phyloP scores from a whole-genome alignment of 2,329 filamentous ascomycete genomes.

The Sporothrix dimorphospora region DNA sequence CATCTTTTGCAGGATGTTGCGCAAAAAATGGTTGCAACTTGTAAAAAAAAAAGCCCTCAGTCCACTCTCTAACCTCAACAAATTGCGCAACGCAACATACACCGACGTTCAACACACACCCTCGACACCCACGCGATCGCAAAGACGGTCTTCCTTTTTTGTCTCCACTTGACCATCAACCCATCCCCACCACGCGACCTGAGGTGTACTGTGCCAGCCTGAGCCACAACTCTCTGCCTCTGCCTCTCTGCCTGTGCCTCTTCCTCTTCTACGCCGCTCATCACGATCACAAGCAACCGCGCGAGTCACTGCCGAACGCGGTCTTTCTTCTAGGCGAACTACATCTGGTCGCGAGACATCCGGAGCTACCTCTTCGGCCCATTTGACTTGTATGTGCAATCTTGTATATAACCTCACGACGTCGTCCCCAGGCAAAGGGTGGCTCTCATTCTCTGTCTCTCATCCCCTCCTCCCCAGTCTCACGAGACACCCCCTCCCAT shows the following conservation, averaged over 20 bases:
- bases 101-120: not conserved
- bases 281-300: slow-evolving; percentile 16
- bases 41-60: not conserved
- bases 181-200: slow-evolving; percentile 10
- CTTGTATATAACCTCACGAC: not conserved
- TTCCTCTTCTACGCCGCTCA: not conserved
- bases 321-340: slow-evolving; percentile 7
- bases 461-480: not conserved
- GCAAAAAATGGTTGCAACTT: not conserved
- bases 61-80: not conserved
- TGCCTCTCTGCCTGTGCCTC: slow-evolving; percentile 8
- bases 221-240: slow-evolving; percentile 16
- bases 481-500: slow-evolving; percentile 6
- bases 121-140: not conserved
- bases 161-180: slow-evolving; percentile 10
- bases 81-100: not conserved
- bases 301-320: not conserved
- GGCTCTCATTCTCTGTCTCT: not conserved
- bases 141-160: not conserved
- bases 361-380: not conserved
- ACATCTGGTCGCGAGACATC: not conserved
- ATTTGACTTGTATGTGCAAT: not conserved
- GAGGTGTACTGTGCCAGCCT: slow-evolving; percentile 3
- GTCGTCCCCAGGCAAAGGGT: not conserved
- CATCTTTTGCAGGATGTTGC: not conserved